phyloP scores from a whole-genome alignment of 805 yeast species.

The Candida takata region DNA sequence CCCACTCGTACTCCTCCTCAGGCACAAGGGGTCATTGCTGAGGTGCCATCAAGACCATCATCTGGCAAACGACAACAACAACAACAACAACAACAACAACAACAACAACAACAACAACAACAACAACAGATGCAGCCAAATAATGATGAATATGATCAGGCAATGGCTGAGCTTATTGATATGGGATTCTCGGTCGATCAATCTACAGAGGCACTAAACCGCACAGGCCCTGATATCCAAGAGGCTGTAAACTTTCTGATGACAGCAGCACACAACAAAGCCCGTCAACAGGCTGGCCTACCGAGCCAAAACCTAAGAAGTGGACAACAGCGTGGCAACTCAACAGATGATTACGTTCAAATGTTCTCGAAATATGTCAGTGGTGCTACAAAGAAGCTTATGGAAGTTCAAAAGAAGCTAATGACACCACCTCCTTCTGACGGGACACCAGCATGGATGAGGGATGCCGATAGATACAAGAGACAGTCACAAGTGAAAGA shows the following conservation, averaged over 20 bases:
- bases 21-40: too few species aligned
- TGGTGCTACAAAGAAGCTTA: slow-evolving; percentile 18
- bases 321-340: slow-evolving; percentile 1
- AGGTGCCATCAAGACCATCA: slow-evolving; percentile 1
- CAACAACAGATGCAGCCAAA: slow-evolving; percentile 1
- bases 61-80: slow-evolving; percentile 3
- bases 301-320: slow-evolving; percentile 7
- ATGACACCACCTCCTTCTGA: slow-evolving; percentile 22
- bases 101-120: slow-evolving; percentile 3
- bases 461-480: slow-evolving; percentile 43
- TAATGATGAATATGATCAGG: slow-evolving; percentile 32
- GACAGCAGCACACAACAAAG: slow-evolving; percentile 45
- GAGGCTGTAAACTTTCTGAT: slow-evolving; percentile 62
- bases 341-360: slow-evolving; percentile 15
- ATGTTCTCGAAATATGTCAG: slow-evolving; percentile 17
- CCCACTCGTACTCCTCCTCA: slow-evolving; percentile 3
- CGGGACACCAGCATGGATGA: slow-evolving; percentile 71
- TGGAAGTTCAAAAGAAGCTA: slow-evolving; percentile 27
- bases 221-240: slow-evolving; percentile 49
- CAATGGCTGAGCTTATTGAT: slow-evolving; percentile 64
- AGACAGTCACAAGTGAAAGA: slow-evolving; percentile 30
- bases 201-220: slow-evolving; percentile 55
- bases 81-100: slow-evolving; percentile 3
- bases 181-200: slow-evolving; percentile 69
- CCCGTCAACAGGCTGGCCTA: slow-evolving; percentile 25